phyloP scores from a whole-genome alignment of 139 green algal genomes.

The Monoraphidium neglectum region DNA sequence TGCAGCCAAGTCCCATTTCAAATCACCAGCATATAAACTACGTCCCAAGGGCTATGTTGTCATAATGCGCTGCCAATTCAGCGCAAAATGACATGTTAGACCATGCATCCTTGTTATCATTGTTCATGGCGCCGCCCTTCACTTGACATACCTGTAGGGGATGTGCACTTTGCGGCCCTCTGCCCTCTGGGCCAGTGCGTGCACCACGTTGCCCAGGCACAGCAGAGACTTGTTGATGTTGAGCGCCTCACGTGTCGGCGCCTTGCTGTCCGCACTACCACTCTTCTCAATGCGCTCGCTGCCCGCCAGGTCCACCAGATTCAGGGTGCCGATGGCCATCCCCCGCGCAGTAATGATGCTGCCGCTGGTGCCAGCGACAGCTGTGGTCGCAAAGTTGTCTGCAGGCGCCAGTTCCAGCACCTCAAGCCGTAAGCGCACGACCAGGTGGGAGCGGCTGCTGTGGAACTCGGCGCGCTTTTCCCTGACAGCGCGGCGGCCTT shows the following conservation, averaged over 20 bases:
- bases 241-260: slow-evolving; percentile 74
- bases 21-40: too few species aligned
- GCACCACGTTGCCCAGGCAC: slow-evolving; percentile 73
- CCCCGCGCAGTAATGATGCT: too few species aligned
- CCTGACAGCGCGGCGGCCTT: slow-evolving; percentile 9
- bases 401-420: slow-evolving; percentile 9
- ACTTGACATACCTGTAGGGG: slow-evolving; percentile 69
- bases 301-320: slow-evolving; percentile 91
- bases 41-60: too few species aligned
- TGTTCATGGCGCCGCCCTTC: too few species aligned
- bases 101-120: too few species aligned
- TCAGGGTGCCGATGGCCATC: slow-evolving; percentile 61
- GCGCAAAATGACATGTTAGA: too few species aligned
- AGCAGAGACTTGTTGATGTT: slow-evolving; percentile 82
- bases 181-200: slow-evolving; percentile 56
- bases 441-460: slow-evolving; percentile 27
- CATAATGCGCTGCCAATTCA: too few species aligned
- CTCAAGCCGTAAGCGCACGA: slow-evolving; percentile 14
- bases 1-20: too few species aligned
- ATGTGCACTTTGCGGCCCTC: slow-evolving; percentile 60
- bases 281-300: slow-evolving; percentile 68
- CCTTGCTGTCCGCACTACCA: slow-evolving; percentile 32
- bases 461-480: slow-evolving; percentile 19
- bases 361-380: too few species aligned
- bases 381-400: too few species aligned